phyloP scores from a whole-genome alignment of 768 basidiomycete genomes.

The Xanthoconium purpureum region DNA sequence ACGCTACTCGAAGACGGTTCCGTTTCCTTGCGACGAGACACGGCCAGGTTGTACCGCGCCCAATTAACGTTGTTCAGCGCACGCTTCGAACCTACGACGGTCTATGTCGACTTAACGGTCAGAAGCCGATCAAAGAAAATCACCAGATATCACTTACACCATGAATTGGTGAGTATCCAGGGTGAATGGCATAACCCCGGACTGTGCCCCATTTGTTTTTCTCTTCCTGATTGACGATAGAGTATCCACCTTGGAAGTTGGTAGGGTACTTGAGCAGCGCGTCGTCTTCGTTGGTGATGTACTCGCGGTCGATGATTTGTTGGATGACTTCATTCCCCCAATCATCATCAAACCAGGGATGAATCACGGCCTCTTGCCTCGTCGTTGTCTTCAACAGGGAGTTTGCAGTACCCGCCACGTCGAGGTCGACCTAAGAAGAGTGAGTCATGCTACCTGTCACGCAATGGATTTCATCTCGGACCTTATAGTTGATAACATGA shows the following conservation, averaged over 20 bases:
- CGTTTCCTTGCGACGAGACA: constrained; percentile 56
- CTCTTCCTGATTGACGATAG: constrained; percentile 52
- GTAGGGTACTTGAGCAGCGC: constrained; percentile 47
- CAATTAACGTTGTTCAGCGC: constrained; percentile 62
- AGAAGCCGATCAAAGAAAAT: not conserved
- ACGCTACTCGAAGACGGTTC: constrained; percentile 55
- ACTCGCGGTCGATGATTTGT: constrained; percentile 47
- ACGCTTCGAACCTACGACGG: constrained; percentile 57
- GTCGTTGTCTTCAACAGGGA: constrained; percentile 52
- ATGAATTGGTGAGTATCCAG: constrained; percentile 53
- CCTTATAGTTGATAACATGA: constrained; percentile 64
- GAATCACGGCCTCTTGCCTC: constrained; percentile 44
- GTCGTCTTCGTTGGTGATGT: constrained; percentile 51
- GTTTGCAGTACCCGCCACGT: constrained; percentile 58
- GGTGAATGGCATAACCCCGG: constrained; percentile 60
- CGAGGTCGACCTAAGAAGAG: constrained; percentile 53
- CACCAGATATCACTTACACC: constrained; percentile 31
- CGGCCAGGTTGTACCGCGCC: constrained; percentile 61
- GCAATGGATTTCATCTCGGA: constrained; percentile 7
- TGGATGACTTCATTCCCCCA: constrained; percentile 57
- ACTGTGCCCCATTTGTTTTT: constrained; percentile 56
- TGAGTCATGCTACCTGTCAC: not conserved
- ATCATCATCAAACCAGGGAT: constrained; percentile 57
- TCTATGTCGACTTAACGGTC: constrained; percentile 31
- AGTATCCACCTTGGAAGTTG: constrained; percentile 57